phyloP scores from a whole-genome alignment of 1,284 basidiomycete species.

The Heterobasidion annosum region DNA sequence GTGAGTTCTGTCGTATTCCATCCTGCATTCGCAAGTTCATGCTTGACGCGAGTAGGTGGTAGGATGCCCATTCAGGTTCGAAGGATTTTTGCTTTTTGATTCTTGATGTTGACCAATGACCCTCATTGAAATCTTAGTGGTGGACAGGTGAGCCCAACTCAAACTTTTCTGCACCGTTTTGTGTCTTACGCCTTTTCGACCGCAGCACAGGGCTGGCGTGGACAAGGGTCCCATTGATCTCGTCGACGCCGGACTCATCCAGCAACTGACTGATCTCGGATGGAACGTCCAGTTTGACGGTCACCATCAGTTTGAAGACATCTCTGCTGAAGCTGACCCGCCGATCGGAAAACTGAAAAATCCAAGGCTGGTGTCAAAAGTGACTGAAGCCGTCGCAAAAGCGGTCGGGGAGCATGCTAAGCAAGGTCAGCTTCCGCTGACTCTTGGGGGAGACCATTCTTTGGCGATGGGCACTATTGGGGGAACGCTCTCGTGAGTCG shows the following conservation, averaged over 20 bases:
- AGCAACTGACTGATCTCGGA: slow-evolving; percentile 73
- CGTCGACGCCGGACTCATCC: slow-evolving; percentile 74
- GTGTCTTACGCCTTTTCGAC: slow-evolving; percentile 5
- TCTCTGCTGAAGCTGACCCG: slow-evolving; percentile 60
- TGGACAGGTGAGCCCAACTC: slow-evolving; percentile 36
- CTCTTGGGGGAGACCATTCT: slow-evolving; percentile 95
- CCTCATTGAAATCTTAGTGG: slow-evolving; percentile 27
- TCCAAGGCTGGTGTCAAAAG: slow-evolving; percentile 79
- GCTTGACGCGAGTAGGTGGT: slow-evolving; percentile 38
- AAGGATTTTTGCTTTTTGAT: background rate
- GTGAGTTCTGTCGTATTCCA: slow-evolving; percentile 29
- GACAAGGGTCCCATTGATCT: slow-evolving; percentile 86
- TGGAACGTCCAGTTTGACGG: slow-evolving; percentile 88
- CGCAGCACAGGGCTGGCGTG: slow-evolving; percentile 73
- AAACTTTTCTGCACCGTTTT: background rate
- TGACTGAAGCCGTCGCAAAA: slow-evolving; percentile 74
- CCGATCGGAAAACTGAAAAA: slow-evolving; percentile 87
- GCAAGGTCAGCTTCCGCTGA: slow-evolving; percentile 80
- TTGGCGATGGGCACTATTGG: slow-evolving; percentile 90
- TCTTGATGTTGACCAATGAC: background rate
- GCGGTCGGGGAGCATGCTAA: slow-evolving; percentile 69
- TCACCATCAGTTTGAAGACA: slow-evolving; percentile 82
- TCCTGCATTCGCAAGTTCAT: background rate
- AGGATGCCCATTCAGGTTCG: slow-evolving; percentile 68
- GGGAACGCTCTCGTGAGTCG: slow-evolving; percentile 63